These are phyloP conservation scores for Cercospora sp. DNA, from an alignment of 2,329 filamentous ascomycete genomes.

Conservation along the genomic window DNA sequence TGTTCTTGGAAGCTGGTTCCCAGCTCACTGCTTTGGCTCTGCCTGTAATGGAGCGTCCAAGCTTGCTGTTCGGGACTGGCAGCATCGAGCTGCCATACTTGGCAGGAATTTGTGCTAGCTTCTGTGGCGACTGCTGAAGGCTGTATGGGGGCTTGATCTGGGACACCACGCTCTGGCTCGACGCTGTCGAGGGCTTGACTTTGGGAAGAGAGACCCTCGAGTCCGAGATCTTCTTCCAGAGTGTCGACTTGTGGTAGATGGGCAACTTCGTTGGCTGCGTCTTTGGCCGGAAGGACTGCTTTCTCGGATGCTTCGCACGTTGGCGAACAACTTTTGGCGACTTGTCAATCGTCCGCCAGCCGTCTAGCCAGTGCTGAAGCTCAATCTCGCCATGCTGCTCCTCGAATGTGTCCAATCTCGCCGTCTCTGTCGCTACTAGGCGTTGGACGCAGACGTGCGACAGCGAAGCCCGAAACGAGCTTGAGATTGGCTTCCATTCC, in stretches of 20 bases:
- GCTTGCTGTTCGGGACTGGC: not conserved
- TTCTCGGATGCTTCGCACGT: not conserved
- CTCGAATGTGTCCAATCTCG: not conserved
- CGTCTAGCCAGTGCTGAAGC: not conserved
- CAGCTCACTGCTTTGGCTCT: not conserved
- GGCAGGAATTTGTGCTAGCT: not conserved
- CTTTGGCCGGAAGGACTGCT: not conserved
- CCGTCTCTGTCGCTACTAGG: not conserved
- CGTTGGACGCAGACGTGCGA: not conserved
- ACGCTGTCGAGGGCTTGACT: not conserved
- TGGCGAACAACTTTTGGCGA: not conserved
- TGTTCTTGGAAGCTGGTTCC: not conserved
- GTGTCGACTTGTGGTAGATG: not conserved
- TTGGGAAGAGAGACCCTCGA: not conserved
- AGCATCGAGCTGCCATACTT: not conserved
- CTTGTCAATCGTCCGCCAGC: not conserved
- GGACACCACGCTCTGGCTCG: not conserved
- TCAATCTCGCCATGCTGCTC: not conserved
- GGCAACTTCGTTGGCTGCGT: not conserved
- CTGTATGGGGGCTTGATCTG: not conserved
- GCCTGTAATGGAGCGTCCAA: not conserved
- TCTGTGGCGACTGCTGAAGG: not conserved
- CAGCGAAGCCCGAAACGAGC: not conserved
- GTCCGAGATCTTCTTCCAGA: not conserved
- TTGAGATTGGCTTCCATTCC: not conserved